Conservation (phyloP, 257 asterid species). For the Lavandula angustifolia region DNA sequence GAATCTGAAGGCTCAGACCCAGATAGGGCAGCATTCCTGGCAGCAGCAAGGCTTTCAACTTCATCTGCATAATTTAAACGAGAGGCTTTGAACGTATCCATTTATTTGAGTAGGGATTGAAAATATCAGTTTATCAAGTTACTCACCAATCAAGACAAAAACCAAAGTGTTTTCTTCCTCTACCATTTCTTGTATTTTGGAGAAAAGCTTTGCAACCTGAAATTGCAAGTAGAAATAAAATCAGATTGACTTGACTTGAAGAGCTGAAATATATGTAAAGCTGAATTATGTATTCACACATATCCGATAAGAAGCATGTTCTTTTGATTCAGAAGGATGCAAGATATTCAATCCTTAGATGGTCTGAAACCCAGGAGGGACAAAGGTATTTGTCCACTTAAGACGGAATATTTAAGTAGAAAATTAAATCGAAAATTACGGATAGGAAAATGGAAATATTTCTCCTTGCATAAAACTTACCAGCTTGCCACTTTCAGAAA, state of each 20-base stretch:
- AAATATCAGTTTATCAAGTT: constrained; percentile 25
- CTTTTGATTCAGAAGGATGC: constrained; percentile 21
- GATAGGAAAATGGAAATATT: constrained; percentile 1
- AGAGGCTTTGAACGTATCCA: constrained; percentile 19
- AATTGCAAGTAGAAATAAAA: constrained; percentile 27
- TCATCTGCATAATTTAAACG: constrained; percentile 60
- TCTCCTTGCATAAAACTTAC: constrained; percentile 43
- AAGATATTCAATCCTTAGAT: constrained; percentile 11
- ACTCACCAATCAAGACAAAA: constrained; percentile 96
- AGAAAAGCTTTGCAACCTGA: constrained; percentile 94
- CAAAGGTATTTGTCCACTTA: constrained; percentile 3
- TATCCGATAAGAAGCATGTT: background rate
- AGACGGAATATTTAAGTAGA: background rate
- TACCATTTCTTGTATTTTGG: constrained; percentile 94
- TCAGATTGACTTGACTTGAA: background rate
- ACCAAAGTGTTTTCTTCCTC: constrained; percentile 90
- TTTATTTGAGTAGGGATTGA: constrained; percentile 14
- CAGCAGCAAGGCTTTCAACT: constrained; percentile 99
- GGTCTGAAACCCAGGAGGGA: background rate
- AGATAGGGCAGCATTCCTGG: constrained; percentile 95
- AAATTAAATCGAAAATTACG: constrained; percentile 7
- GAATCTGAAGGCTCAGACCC: constrained; percentile 99
- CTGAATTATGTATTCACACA: constrained; percentile 6
- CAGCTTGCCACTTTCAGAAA: constrained; percentile 99
- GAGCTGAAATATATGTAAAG: background rate